These are phyloP conservation scores for Guillardia theta DNA, from an alignment of 78 protist genomes.

Conservation along the genomic window DNA sequence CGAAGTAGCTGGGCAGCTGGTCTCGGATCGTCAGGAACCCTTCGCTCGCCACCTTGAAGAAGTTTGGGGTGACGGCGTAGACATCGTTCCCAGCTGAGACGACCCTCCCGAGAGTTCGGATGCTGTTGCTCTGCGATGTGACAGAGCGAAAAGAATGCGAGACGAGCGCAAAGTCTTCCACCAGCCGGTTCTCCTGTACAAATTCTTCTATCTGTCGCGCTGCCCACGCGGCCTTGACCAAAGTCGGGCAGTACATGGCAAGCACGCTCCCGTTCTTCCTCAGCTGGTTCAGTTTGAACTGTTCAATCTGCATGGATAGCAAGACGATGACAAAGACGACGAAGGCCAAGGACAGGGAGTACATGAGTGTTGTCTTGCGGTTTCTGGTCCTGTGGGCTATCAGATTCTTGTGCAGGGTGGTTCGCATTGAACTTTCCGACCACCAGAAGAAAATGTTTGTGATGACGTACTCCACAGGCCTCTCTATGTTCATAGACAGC, in stretches of 20 bases:
- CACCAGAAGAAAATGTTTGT: constrained; percentile 66
- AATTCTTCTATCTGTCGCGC: background rate
- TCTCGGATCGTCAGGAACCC: constrained; percentile 47
- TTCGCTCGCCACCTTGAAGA: constrained; percentile 15
- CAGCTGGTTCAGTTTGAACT: background rate
- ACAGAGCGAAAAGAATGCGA: background rate
- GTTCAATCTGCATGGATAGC: constrained; percentile 44
- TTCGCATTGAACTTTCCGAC: constrained; percentile 44
- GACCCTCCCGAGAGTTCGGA: constrained; percentile 58
- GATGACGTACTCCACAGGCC: background rate
- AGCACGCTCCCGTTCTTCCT: background rate
- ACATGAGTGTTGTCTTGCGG: constrained; percentile 91
- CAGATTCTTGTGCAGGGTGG: constrained; percentile 79
- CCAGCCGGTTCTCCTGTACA: background rate
- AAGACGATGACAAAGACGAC: constrained; percentile 82
- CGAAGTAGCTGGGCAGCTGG: background rate
- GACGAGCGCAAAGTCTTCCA: background rate
- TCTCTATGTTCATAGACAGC: background rate
- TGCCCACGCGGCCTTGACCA: no score
- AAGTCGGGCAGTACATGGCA: background rate
- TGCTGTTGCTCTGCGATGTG: background rate
- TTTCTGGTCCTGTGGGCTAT: constrained; percentile 89
- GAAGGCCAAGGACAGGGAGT: constrained; percentile 79
- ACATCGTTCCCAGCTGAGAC: constrained; percentile 37
- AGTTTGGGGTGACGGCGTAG: constrained; percentile 66